A percentile compares a stretch with the other conserved stretches of the same genome.
phyloP scores from a whole-genome alignment of 2,329 filamentous ascomycete species.

The Teratosphaeria viscida region DNA sequence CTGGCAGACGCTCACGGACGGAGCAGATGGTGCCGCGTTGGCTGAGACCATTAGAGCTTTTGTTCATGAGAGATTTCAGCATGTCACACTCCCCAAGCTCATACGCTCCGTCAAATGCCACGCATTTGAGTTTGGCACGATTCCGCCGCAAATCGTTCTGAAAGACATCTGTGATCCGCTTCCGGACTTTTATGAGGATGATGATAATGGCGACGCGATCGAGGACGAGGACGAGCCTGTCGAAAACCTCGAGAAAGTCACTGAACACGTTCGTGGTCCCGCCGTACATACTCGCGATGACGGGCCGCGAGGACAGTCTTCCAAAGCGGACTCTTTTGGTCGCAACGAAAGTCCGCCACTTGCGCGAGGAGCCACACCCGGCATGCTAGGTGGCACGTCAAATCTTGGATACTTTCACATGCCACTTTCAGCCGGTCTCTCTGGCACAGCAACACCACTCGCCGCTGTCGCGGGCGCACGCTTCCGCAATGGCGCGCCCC shows the following conservation, averaged over 20 bases:
- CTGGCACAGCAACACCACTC: slow-evolving; percentile 67
- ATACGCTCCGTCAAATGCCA: slow-evolving; percentile 94
- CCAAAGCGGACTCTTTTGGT: slow-evolving; percentile 1
- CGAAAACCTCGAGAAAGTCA: slow-evolving; percentile 1
- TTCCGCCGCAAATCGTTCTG: slow-evolving; percentile 75
- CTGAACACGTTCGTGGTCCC: slow-evolving; percentile 2
- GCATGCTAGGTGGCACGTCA: slow-evolving; percentile 58
- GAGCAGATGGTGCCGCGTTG: slow-evolving; percentile 74
- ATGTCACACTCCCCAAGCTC: slow-evolving; percentile 82
- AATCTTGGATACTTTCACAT: slow-evolving; percentile 77
- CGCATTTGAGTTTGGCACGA: slow-evolving; percentile 80
- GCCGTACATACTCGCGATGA: background rate
- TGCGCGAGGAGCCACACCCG: slow-evolving; percentile 38
- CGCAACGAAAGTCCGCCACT: slow-evolving; percentile 24
- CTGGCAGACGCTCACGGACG: slow-evolving; percentile 85
- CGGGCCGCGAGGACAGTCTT: background rate
- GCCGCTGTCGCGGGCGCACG: slow-evolving; percentile 68
- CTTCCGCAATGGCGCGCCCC: slow-evolving; percentile 35
- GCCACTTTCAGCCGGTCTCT: slow-evolving; percentile 59
- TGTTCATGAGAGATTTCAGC: slow-evolving; percentile 91
- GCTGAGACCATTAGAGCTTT: slow-evolving; percentile 83
- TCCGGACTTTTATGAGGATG: slow-evolving; percentile 79
- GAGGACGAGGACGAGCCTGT: slow-evolving; percentile 33
- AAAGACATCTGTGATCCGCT: slow-evolving; percentile 96
- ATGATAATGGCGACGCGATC: slow-evolving; percentile 50